A percentile compares a stretch with the other conserved stretches of the same genome.
These are phyloP conservation scores for Adansonia grandidieri DNA, from an alignment of 441 rosid genomes.

Conservation along the genomic window DNA sequence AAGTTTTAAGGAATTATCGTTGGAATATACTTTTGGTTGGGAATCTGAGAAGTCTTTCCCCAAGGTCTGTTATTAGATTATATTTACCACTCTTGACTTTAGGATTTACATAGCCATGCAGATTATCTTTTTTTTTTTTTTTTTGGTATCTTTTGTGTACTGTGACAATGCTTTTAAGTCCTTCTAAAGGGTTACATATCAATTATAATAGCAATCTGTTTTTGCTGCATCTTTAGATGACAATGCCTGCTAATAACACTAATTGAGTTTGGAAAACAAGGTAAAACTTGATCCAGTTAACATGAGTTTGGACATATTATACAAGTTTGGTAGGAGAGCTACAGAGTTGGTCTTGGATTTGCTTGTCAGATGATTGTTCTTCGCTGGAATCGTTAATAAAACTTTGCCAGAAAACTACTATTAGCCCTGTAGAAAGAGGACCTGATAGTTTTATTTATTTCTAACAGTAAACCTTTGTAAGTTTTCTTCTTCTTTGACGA, in stretches of 20 bases:
- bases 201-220: neutral
- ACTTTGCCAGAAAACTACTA: neutral
- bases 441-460: neutral
- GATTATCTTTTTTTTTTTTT: neutral
- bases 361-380: neutral
- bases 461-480: neutral
- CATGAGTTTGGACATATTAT: neutral
- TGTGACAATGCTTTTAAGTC: neutral
- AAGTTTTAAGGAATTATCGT: slow-evolving; percentile 40
- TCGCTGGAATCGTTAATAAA: neutral
- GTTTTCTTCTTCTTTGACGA: neutral
- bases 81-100: neutral
- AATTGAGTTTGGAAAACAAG: neutral
- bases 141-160: neutral
- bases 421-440: neutral
- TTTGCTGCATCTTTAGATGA: neutral
- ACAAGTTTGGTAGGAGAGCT: neutral
- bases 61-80: slow-evolving; percentile 57
- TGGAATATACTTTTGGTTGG: slow-evolving; percentile 67
- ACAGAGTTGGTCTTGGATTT: neutral
- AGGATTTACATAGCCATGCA: neutral
- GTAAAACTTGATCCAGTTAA: neutral
- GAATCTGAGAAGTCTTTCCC: slow-evolving; percentile 75
- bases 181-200: neutral
- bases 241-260: neutral